Evolutionary conservation across 2,329 filamentous ascomycete genomes (phyloP).

Genomic region (Ophiostoma ips): DNA sequence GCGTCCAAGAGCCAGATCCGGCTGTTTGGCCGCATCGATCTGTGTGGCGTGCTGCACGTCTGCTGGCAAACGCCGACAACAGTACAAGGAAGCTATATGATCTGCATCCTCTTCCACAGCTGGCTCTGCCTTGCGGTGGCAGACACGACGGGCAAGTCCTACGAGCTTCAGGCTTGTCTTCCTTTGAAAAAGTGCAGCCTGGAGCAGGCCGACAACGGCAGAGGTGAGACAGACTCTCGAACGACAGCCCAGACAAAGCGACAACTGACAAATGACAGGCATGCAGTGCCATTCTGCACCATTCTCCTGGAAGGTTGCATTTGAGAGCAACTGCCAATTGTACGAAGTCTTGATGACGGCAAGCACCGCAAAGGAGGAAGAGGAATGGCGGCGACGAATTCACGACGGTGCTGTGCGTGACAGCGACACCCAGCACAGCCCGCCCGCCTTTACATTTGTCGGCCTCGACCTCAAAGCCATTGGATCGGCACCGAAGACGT

Average conservation of each 20-base stretch:
- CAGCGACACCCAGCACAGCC: constrained; percentile 30
- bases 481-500: constrained; percentile 60
- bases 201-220: constrained; percentile 61
- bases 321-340: constrained; percentile 60
- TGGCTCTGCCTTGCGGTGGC: constrained; percentile 63
- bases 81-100: constrained; percentile 67
- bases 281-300: constrained; percentile 76
- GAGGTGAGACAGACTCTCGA: no score
- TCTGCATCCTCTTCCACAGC: constrained; percentile 70
- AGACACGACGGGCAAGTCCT: constrained; percentile 49
- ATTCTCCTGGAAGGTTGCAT: constrained; percentile 84
- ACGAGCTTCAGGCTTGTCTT: constrained; percentile 64
- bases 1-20: constrained; percentile 54
- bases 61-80: constrained; percentile 61
- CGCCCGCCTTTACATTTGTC: constrained; percentile 47
- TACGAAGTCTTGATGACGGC: constrained; percentile 82
- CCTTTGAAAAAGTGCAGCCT: constrained; percentile 50
- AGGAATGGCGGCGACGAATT: constrained; percentile 64
- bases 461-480: constrained; percentile 58
- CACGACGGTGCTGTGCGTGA: constrained; percentile 35
- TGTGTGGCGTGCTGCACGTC: constrained; percentile 73
- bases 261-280: constrained; percentile 34
- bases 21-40: constrained; percentile 61
- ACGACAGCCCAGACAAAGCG: no score
- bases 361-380: constrained; percentile 66